phyloP scores from a whole-genome alignment of 768 basidiomycete genomes.

The Russula griseocarnosa region DNA sequence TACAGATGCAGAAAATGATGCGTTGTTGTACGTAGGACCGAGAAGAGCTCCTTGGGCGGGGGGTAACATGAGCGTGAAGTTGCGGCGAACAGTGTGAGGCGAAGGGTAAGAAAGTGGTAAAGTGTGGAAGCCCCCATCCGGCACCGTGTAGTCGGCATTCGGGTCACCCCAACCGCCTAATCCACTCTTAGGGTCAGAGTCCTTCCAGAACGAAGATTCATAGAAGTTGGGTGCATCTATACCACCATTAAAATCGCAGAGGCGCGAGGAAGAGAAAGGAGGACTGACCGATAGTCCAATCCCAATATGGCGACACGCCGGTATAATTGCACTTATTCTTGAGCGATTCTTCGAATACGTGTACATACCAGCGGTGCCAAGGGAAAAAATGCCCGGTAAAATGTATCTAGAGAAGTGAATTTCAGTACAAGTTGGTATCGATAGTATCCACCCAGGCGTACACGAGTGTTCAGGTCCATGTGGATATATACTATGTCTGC shows the following conservation, averaged over 20 bases:
- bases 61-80: constrained; percentile 31
- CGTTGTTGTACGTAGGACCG: constrained; percentile 28
- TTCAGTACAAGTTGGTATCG: not conserved
- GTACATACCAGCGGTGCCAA: constrained; percentile 33
- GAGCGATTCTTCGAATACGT: constrained; percentile 28
- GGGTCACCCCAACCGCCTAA: constrained; percentile 34
- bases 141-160: constrained; percentile 28
- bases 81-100: constrained; percentile 36
- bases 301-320: constrained; percentile 33
- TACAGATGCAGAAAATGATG: constrained; percentile 31
- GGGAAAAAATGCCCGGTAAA: constrained; percentile 32
- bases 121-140: constrained; percentile 34
- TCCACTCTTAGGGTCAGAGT: constrained; percentile 29
- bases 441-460: not conserved
- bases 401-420: constrained; percentile 26
- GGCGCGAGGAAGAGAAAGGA: not conserved
- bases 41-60: no score
- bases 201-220: constrained; percentile 29
- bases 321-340: constrained; percentile 30
- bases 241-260: not conserved
- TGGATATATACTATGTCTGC: constrained; percentile 31
- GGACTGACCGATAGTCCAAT: constrained; percentile 31
- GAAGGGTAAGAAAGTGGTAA: constrained; percentile 35
- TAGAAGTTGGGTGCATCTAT: constrained; percentile 31
- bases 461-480: constrained; percentile 32